A percentile compares a stretch with the other conserved stretches of the same genome.
phyloP scores from a whole-genome alignment of 306 rosid genomes.

The Leucaena leucocephala region DNA sequence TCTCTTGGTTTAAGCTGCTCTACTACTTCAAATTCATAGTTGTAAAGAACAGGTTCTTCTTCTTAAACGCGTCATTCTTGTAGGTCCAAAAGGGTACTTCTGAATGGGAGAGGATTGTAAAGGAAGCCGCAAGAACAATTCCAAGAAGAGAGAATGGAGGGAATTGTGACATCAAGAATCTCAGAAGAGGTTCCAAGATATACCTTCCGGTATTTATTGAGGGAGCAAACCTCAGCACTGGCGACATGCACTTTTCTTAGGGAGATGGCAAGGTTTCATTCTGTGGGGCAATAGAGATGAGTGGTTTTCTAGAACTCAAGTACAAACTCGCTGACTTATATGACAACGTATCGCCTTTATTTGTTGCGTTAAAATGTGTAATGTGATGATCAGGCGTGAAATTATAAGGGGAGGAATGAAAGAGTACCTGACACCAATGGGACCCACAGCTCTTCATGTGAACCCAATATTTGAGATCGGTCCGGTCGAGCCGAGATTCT shows the following conservation, averaged over 20 bases:
- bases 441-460: constrained; percentile 85
- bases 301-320: constrained; percentile 95
- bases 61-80: constrained; percentile 3
- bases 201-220: constrained; percentile 90
- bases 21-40: background rate
- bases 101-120: constrained; percentile 83
- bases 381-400: constrained; percentile 64
- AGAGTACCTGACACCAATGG: constrained; percentile 98
- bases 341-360: background rate
- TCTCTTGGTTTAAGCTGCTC: background rate
- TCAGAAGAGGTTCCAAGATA: constrained; percentile 81
- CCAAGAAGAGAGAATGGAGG: constrained; percentile 99
- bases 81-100: constrained; percentile 64
- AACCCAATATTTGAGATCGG: constrained; percentile 87
- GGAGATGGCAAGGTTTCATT: constrained; percentile 91
- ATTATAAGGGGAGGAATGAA: constrained; percentile 91
- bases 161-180: constrained; percentile 92
- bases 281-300: constrained; percentile 98
- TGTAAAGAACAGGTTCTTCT: background rate
- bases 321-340: constrained; percentile 25
- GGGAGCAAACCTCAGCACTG: constrained; percentile 92
- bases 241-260: constrained; percentile 95
- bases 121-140: constrained; percentile 91
- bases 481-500: constrained; percentile 73
- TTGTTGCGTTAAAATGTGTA: background rate